Conservation (phyloP, 352 stramenopile genomes). For the Globisporangium canariense region DNA sequence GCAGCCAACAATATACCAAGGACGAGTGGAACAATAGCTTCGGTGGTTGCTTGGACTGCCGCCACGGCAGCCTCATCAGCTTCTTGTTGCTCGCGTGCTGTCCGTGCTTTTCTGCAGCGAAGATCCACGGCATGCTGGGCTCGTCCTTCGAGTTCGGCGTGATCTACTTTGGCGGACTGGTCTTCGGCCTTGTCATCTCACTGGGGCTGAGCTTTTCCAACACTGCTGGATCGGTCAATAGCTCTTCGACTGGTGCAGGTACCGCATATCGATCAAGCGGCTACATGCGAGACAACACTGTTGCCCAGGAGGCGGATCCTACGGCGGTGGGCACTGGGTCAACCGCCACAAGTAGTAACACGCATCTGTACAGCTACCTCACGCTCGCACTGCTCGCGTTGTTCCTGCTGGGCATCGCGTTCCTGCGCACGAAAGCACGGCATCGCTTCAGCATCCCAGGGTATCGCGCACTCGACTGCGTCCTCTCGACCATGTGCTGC, state of each 20-base stretch:
- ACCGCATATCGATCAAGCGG: neutral
- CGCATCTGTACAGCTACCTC: conserved; percentile 13
- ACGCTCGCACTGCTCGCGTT: conserved; percentile 23
- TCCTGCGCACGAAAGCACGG: conserved; percentile 36
- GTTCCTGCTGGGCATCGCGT: conserved; percentile 42
- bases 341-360: neutral
- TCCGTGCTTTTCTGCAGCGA: conserved; percentile 38
- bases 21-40: conserved; percentile 8
- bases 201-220: conserved; percentile 26
- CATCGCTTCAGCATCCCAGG: conserved; percentile 40
- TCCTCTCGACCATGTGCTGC: conserved; percentile 38
- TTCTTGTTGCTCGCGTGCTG: conserved; percentile 23
- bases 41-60: neutral
- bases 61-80: neutral
- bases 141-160: conserved; percentile 33
- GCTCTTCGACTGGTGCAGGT: neutral
- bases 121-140: conserved; percentile 34
- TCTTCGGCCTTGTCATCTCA: conserved; percentile 30
- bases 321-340: neutral
- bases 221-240: neutral
- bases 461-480: conserved; percentile 27
- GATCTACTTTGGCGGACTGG: conserved; percentile 40
- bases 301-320: neutral
- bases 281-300: neutral
- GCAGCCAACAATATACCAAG: neutral